Evolutionary conservation across 1,284 basidiomycete genomes (phyloP), one percentile per base, ranked within the genome.

Genomic region (Meira nashicola): DNA sequence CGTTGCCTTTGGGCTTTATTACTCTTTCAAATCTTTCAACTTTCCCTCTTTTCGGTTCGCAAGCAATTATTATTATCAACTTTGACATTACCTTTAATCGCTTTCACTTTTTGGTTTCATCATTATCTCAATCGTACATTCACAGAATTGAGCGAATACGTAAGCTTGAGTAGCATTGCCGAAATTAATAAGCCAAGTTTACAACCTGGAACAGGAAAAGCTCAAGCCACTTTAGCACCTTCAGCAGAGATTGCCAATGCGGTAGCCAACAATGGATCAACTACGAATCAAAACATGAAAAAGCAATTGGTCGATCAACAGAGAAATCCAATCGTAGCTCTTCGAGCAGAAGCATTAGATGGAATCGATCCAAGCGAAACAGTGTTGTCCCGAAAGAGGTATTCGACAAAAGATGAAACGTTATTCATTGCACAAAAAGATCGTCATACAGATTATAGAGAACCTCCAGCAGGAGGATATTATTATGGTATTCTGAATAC

Each of bases 401-500:
- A 69, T 43, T 57, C 71, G 84, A 87, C 58, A 83, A 88, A 93
- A 74, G 92, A 95, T 72, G 93, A 95, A 67, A 93, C 90, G 1
- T 79, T 96, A 33, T 96, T 96, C 74, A 90, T 95, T 40, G 93
- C 79, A 2, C 70, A 68, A 25, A 65, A 74, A 43, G 77, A 73
- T 54, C 47, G 57, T 5, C 71, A 73, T 60, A 73, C 71, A 12
- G 69, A 73, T 48, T 73, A 73, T 37, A 50, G 69, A 17, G 72
- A 76, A 57, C 73, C 73, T 15, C 70, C 73, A 0, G 62, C 62
- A 1, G 64, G 63, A 0, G 66, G 66, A 4, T 74, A 73, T 50
- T 72, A 71, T 43, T 64, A 60, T 0, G 74, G 74, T 0, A 69
- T 71, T 33, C 56, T 75, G n/a, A 68, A 72, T 41, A 68, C 67